Base-by-base conservation (phyloP, 129 eudicot genomes). In the Flaveria sonorensis region DNA sequence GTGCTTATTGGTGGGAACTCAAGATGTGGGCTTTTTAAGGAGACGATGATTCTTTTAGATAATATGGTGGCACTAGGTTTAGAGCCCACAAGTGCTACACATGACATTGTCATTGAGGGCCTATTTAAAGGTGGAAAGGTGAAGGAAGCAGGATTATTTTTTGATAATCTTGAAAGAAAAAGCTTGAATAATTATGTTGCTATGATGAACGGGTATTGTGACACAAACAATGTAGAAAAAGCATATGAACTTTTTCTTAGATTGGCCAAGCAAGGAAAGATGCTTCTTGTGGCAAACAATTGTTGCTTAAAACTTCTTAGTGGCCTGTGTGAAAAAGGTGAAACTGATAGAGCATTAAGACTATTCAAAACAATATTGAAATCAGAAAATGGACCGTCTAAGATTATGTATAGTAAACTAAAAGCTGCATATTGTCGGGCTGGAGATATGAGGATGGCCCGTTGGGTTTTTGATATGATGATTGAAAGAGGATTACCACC, bases 161-260 rank as follows among this genome's bases (percentile, higher is more conserved):
- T 93, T 23, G 45, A 56, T 60, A 55, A 78, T 77, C 73, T 93
- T 66, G 90, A 73, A 66, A 81, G 79, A 10, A 93, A 90, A 78
- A 63, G 84, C 72, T 61, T 70, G 18, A 87, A 76, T 63, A 83
- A 77, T 79, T 84, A 88, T 85, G 79, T 84, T 81, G 82, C 95
- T 66, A 86, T 87, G 94, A 68, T 92, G 18, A 85, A 75, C 26
- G 89, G 90, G 57, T 92, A 83, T 40, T 92, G 94, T 83, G 88
- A 88, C 67, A 79, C 86, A 14, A 68, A 79, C 45, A 73, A 80
- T 61, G 65, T 77, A 43, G 56, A 16, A 24, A 60, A 86, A 11
- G 92, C 95, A 3, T 88, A 79, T 80, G 30, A 81, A 55, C 77
- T 90, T 68, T 93, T 90, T 78, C 30, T 46, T 48, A 57, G 28